These are phyloP conservation scores for Polyporus arcularius DNA, from an alignment of 768 basidiomycete genomes.

Conservation along the genomic window DNA sequence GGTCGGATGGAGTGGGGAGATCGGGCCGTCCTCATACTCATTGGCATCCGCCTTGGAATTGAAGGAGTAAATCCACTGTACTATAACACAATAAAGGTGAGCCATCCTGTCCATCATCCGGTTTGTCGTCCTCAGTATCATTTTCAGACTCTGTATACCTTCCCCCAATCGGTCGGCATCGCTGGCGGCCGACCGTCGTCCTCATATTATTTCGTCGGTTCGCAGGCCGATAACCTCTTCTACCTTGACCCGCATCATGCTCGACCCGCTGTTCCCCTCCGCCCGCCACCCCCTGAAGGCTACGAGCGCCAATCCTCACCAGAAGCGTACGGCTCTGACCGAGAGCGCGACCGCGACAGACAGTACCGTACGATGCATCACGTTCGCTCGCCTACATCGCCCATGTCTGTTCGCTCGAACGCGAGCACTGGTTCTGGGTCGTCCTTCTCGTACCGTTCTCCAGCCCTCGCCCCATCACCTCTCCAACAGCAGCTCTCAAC, in stretches of 20 bases:
- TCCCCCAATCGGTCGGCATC: slow-evolving; percentile 95
- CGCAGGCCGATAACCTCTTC: slow-evolving; percentile 85
- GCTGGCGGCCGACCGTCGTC: slow-evolving; percentile 96
- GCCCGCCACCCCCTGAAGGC: slow-evolving; percentile 42
- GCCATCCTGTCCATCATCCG: slow-evolving; percentile 12
- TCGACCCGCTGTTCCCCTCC: slow-evolving; percentile 73
- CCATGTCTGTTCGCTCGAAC: slow-evolving; percentile 28
- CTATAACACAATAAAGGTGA: slow-evolving; percentile 79
- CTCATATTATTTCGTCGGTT: slow-evolving; percentile 96
- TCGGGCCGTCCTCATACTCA: slow-evolving; percentile 80
- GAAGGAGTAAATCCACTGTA: slow-evolving; percentile 96
- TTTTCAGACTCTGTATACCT: slow-evolving; percentile 76
- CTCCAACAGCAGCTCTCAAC: slow-evolving; percentile 64
- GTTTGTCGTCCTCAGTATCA: background rate
- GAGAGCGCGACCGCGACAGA: slow-evolving; percentile 22
- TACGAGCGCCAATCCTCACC: slow-evolving; percentile 26
- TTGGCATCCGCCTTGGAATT: slow-evolving; percentile 85
- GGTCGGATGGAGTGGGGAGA: slow-evolving; percentile 63
- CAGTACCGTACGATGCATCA: slow-evolving; percentile 24
- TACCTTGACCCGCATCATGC: slow-evolving; percentile 83
- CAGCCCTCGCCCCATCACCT: slow-evolving; percentile 58
- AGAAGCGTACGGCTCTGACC: slow-evolving; percentile 25
- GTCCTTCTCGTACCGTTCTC: slow-evolving; percentile 56
- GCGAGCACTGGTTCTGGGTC: slow-evolving; percentile 27
- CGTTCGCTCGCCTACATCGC: slow-evolving; percentile 29